phyloP scores from a whole-genome alignment of 371 early-diverging fungal species.

The Cokeromyces recurvatus region DNA sequence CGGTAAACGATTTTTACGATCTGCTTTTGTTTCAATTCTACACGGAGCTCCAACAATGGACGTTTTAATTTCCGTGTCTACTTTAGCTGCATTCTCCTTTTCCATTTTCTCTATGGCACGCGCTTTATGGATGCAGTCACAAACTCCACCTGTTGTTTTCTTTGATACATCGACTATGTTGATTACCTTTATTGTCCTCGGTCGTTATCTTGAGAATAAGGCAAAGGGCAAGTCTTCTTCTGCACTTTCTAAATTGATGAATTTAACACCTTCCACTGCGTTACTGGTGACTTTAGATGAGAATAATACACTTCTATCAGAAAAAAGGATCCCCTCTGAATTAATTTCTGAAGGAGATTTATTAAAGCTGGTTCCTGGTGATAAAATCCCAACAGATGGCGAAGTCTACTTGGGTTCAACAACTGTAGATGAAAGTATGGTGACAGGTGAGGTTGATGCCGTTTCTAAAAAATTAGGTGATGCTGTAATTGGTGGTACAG shows the following conservation, averaged over 20 bases:
- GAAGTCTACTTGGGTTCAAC: constrained; percentile 74
- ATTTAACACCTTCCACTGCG: constrained; percentile 72
- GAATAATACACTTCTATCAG: constrained; percentile 34
- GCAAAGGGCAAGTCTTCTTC: constrained; percentile 92
- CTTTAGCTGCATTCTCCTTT: constrained; percentile 79
- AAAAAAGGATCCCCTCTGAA: constrained; percentile 79
- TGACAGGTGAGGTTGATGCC: constrained; percentile 97
- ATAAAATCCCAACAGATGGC: constrained; percentile 94
- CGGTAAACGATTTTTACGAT: constrained; percentile 74
- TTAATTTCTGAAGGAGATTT: constrained; percentile 81
- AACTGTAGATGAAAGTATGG: constrained; percentile 94
- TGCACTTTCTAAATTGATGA: constrained; percentile 85
- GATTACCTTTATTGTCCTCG: constrained; percentile 87
- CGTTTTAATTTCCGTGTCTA: constrained; percentile 87
- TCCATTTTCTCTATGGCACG: constrained; percentile 55
- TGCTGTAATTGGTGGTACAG: constrained; percentile 87
- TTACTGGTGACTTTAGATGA: constrained; percentile 26
- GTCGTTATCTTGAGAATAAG: constrained; percentile 87
- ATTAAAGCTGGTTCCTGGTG: constrained; percentile 87
- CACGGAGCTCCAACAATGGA: constrained; percentile 94
- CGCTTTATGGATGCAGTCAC: not conserved
- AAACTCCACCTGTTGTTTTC: constrained; percentile 69
- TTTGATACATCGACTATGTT: constrained; percentile 92
- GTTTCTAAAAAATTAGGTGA: constrained; percentile 71
- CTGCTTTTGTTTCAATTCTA: constrained; percentile 72